Evolutionary conservation across 352 stramenopile species (phyloP), one percentile per base, ranked within the genome.

Genomic region (Phytophthora syringae): DNA sequence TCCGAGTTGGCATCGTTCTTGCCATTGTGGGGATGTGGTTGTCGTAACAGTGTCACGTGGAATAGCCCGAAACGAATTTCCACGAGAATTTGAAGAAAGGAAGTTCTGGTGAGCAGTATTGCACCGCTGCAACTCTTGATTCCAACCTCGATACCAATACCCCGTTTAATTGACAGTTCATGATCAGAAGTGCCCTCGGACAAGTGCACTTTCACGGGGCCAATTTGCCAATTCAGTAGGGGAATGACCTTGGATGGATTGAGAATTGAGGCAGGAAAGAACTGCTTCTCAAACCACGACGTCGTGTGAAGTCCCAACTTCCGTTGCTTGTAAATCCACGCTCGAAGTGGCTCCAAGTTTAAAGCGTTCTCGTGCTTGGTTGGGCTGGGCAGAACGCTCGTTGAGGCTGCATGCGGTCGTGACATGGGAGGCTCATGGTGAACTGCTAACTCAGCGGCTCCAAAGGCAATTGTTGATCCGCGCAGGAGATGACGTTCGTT

Each of bases 1-100:
- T 43, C 52, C 11, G 36, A 44, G 10, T 64, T 51, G 5, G 27
- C 21, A 20, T 48, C 25, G 48, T 11, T 44, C 39, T 32, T 45
- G 21, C 15, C 58, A 39, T 37, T 30, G 6, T 30, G 21, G 48
- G 45, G 44, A 52, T 58, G 48, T n/a, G 37, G 16, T 11, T 77
- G 51, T 42, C 67, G 64, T 32, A 79, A 64, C 9, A 92, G 56
- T 15, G 68, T 76, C 2, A 75, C 76, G 4, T 77, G 60, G 5
- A 90, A 61, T 5, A 89, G 54, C 0, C 84, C 84, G 16, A 93
- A 51, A 0, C 84, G 82, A 9, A 84, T 37, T 58, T 93, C 84
- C 5, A 86, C 54, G 1, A 93, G 70, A 16, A 83, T 73, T n/a
- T 70, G 70, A 28, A 80, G 37, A 11, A 60, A 67, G 2, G 77